Conservation (phyloP, 2,329 filamentous ascomycete species). For the Botrytis elliptica region DNA sequence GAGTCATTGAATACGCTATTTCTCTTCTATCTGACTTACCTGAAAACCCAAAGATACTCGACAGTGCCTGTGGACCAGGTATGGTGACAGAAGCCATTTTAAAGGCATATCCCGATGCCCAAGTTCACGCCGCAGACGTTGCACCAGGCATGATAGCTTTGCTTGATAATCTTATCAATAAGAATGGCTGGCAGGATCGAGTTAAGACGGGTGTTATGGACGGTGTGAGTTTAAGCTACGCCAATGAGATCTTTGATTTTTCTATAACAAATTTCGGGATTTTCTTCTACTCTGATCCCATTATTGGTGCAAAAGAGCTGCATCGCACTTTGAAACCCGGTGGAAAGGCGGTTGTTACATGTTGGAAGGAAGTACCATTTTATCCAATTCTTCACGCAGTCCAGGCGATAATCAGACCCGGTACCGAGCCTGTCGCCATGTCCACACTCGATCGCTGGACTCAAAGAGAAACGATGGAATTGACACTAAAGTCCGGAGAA, state of each 20-base stretch:
- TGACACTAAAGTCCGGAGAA: neutral
- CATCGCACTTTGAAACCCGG: slow-evolving; percentile 85
- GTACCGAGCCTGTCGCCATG: neutral
- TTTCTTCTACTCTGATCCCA: slow-evolving; percentile 36
- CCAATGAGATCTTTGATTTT: neutral
- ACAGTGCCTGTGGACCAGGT: no score
- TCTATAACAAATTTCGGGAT: slow-evolving; percentile 10
- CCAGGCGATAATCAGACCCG: neutral
- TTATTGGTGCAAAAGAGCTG: slow-evolving; percentile 74
- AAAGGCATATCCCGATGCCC: neutral
- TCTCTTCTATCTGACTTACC: no score
- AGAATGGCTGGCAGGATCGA: neutral
- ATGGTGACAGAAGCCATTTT: neutral
- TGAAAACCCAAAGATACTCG: no score
- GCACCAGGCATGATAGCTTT: slow-evolving; percentile 4
- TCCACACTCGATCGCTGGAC: neutral
- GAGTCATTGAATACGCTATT: no score
- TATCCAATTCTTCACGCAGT: neutral
- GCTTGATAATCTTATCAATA: neutral
- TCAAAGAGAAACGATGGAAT: neutral
- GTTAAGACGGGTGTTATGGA: slow-evolving; percentile 1
- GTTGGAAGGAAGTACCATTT: slow-evolving; percentile 7
- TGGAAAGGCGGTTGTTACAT: slow-evolving; percentile 53
- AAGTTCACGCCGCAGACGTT: neutral
- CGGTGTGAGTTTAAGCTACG: neutral